Evolutionary conservation across 805 yeast species (phyloP).

Genomic region (Saccharomycopsis javanensis): DNA sequence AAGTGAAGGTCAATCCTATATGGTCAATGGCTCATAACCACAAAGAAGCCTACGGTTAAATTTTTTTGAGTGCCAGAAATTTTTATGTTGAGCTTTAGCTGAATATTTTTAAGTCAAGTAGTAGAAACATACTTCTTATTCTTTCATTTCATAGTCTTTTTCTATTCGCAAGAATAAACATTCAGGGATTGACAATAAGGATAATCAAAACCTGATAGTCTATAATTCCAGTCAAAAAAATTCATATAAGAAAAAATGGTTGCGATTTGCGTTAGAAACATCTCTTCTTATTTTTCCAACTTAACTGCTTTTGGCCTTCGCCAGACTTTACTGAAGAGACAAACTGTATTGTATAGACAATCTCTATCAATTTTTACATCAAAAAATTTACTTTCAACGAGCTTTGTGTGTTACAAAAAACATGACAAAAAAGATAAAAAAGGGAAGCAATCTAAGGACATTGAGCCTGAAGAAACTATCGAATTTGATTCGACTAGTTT

Average conservation of each 20-base stretch:
- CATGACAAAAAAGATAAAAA: background rate
- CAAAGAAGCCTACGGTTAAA: no score
- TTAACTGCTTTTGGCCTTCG: background rate
- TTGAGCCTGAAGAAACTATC: constrained; percentile 9
- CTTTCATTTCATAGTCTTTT: no score
- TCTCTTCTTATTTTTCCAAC: background rate
- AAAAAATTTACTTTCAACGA: background rate
- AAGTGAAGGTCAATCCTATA: no score
- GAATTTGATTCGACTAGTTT: constrained; percentile 12
- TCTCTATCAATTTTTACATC: background rate
- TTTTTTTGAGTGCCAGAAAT: no score
- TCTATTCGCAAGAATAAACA: no score
- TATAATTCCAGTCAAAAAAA: no score
- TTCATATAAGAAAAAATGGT: background rate
- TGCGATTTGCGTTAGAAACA: background rate
- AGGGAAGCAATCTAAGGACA: background rate
- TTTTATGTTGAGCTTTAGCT: no score
- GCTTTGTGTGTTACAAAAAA: background rate
- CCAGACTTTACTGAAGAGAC: no score
- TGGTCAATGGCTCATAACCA: no score
- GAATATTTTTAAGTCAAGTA: no score
- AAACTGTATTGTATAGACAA: background rate
- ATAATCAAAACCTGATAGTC: no score
- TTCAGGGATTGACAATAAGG: background rate
- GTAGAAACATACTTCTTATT: no score